Evolutionary conservation across 129 eudicot genomes (phyloP), one percentile per base, ranked within the genome.

Genomic region (Oenanthe sinensis): DNA sequence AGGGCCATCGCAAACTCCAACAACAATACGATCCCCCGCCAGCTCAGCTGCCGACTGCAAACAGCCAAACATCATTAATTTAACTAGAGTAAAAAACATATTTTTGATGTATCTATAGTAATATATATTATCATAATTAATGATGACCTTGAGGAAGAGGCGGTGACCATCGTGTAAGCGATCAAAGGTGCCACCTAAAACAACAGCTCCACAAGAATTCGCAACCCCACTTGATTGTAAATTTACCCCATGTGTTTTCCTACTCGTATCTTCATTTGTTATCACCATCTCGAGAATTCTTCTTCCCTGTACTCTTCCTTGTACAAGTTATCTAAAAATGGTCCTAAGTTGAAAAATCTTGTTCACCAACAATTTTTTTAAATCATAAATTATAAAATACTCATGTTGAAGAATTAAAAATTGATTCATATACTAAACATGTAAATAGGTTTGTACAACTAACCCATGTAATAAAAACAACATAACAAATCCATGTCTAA

Each of bases 81-180:
- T 62, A 24, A 3, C 69, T 62, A 19, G 10, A 52, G 24, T 19
- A 19, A 1, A 20, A 52, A 52, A 19, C 12, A 54, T 1, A 47
- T n/a, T n/a, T n/a, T n/a, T n/a, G n/a, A 47, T 47, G 17, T 47
- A 47, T 47, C 1, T 47, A 47, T 47, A 47, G 40, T 37, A 37
- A n/a, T n/a, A 37, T 37, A 37, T 37, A 4, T 37, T 37, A 37
- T 37, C 4, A 37, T n/a, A n/a, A n/a, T n/a, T 37, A 37, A 37
- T 37, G 40, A 39, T 39, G 45, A 93, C 98, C 98, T 87, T 91
- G 79, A 93, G 92, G 80, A 93, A 91, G 76, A 86, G 92, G 68
- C 92, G 95, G 80, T 93, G 98, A 65, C 98, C 98, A 60, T 91
- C 87, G 75, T 93, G 98, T 79, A 93, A 87, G 44, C 98, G 94